Base-by-base conservation (phyloP, 768 basidiomycete species). In the Bullera alba region DNA sequence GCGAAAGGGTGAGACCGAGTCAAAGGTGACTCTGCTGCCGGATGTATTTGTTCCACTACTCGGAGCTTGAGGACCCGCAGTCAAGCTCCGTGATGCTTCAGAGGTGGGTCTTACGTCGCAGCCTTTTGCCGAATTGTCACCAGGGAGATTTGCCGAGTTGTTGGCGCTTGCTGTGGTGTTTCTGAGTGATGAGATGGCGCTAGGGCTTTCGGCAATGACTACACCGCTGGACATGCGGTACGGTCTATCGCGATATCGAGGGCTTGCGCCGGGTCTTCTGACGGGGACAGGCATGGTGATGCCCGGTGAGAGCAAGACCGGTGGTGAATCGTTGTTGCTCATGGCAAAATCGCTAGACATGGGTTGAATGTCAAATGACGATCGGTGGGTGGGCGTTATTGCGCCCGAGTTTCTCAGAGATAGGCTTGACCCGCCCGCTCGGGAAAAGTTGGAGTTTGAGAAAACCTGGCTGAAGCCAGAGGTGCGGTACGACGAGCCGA, bases 401-500 rank as follows among this genome's bases (percentile, higher is more conserved):
- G 38, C 41, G 27, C 10, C 49, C 46, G 15, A 34, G 19, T 12
- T 17, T 14, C 23, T 23, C 34, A 14, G 30, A 4, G 28, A 47
- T n/a, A 4, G 46, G 37, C 15, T 47, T 21, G 19, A 23, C n/a
- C 5, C 16, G 23, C 3, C 25, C 23, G 48, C 41, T 23, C 54
- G 46, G 6, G 58, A 60, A 1, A 63, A 52, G 10, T 48, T 53
- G 16, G 60, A 61, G 1, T 53, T 51, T 23, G 60, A 61, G 27
- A 64, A 42, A 44, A 67, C 62, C 49, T 65, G 63, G 22, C 60
- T 63, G 57, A 57, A 67, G 17, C 62, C 62, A 28, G 65, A 67
- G 27, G 39, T 60, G 16, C 53, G 19, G 23, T 37, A 55, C 16
- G 29, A 46, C 2, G 50, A 52, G 21, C 7, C 28, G n/a, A n/a